phyloP scores from a whole-genome alignment of 441 rosid genomes.

The Syzygium malaccense region DNA sequence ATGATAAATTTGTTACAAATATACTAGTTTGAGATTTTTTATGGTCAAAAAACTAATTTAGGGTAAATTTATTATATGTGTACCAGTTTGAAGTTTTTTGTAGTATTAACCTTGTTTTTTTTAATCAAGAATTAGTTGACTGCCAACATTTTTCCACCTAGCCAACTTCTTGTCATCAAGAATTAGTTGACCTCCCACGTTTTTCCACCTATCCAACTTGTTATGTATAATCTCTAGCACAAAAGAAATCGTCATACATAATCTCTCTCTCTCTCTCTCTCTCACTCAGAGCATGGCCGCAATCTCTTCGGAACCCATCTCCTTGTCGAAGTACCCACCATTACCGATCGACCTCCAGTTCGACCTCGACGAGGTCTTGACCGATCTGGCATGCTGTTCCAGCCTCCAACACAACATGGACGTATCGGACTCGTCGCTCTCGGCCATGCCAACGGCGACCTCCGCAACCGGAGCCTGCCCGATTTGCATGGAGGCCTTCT shows the following conservation, averaged over 20 bases:
- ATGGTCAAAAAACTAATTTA: too few species aligned
- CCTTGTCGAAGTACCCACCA: not conserved
- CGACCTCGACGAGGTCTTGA: slow-evolving; percentile 33
- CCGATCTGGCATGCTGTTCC: not conserved
- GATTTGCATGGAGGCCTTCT: slow-evolving; percentile 39
- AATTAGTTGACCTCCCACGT: not conserved
- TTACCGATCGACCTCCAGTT: slow-evolving; percentile 9
- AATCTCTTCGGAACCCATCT: not conserved
- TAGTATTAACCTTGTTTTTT: too few species aligned
- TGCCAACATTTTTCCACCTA: too few species aligned
- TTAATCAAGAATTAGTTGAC: too few species aligned
- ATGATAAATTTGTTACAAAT: too few species aligned
- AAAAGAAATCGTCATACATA: too few species aligned
- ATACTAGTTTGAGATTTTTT: too few species aligned
- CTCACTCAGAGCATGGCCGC: not conserved
- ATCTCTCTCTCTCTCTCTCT: not conserved
- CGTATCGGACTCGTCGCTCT: not conserved
- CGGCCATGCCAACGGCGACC: slow-evolving; percentile 14
- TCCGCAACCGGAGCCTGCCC: slow-evolving; percentile 8
- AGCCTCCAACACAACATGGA: not conserved
- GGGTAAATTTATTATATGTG: too few species aligned
- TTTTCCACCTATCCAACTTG: not conserved
- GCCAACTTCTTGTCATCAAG: not conserved
- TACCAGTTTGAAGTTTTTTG: too few species aligned
- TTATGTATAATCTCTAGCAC: not conserved